These are phyloP conservation scores for Phytophthora crassamura DNA, from an alignment of 352 stramenopile genomes.

Conservation along the genomic window DNA sequence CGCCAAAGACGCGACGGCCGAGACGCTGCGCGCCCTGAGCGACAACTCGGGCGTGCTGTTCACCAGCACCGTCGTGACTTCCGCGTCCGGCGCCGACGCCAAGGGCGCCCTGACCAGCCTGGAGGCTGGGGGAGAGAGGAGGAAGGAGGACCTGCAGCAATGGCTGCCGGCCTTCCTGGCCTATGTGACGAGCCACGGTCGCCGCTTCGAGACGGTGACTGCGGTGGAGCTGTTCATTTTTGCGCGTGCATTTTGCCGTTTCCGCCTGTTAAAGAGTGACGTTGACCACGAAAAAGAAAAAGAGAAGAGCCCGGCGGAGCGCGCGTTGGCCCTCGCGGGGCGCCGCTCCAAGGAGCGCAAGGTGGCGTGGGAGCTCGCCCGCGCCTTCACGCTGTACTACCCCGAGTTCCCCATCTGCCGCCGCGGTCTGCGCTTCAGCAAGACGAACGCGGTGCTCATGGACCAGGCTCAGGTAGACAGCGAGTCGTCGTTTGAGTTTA, in stretches of 20 bases:
- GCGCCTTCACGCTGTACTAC: conserved; percentile 44
- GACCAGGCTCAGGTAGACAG: conserved; percentile 38
- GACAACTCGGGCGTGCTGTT: conserved; percentile 38
- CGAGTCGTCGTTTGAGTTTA: conserved; percentile 43
- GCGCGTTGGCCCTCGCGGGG: conserved; percentile 22
- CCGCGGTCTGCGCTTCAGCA: conserved; percentile 31
- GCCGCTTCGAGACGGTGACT: conserved; percentile 41
- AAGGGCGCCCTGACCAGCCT: conserved; percentile 10
- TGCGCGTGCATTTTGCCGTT: conserved; percentile 52
- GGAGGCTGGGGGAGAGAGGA: conserved; percentile 17
- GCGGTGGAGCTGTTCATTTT: conserved; percentile 49
- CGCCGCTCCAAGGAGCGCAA: conserved; percentile 43
- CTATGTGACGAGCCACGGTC: conserved; percentile 40
- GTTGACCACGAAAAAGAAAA: conserved; percentile 39
- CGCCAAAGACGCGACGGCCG: conserved; percentile 24
- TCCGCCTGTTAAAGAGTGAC: conserved; percentile 33
- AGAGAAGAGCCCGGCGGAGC: conserved; percentile 33
- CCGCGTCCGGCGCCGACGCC: conserved; percentile 9
- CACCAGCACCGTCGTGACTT: conserved; percentile 39
- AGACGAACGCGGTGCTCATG: conserved; percentile 44
- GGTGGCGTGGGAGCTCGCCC: conserved; percentile 48
- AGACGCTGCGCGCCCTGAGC: conserved; percentile 15
- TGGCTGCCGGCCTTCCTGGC: conserved; percentile 42
- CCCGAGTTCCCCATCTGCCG: conserved; percentile 35
- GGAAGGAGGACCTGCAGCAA: conserved; percentile 42